A percentile compares a stretch with the other conserved stretches of the same genome.
Evolutionary conservation across 1,284 basidiomycete species (phyloP).

Genomic region (Rhodotorula glutinis): DNA sequence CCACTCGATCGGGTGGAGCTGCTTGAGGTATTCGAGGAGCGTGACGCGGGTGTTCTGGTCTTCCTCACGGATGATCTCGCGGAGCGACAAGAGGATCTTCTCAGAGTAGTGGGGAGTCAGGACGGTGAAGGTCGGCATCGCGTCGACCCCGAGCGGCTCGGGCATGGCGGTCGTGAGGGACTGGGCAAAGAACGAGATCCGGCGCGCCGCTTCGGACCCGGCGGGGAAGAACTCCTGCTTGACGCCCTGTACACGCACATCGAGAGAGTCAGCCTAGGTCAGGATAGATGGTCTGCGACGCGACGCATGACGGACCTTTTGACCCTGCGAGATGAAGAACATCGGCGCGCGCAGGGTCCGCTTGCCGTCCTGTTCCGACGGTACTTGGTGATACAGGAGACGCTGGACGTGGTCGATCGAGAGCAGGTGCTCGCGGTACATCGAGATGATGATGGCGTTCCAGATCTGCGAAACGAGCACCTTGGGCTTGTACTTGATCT

Average conservation of each 20-base stretch:
- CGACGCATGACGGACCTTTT: constrained; percentile 53
- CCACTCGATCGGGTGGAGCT: constrained; percentile 97
- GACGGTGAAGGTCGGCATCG: constrained; percentile 96
- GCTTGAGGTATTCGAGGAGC: constrained; percentile 93
- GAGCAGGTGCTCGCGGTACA: constrained; percentile 95
- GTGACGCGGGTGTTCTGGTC: constrained; percentile 93
- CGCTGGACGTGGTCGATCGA: constrained; percentile 95
- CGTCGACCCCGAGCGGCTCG: constrained; percentile 83
- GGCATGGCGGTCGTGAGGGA: constrained; percentile 86
- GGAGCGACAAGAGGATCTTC: constrained; percentile 87
- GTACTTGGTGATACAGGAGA: constrained; percentile 89
- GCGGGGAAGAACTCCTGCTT: constrained; percentile 90
- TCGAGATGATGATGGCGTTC: constrained; percentile 98
- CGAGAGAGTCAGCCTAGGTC: not conserved
- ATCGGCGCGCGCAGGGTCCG: constrained; percentile 84
- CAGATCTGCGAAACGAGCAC: constrained; percentile 95
- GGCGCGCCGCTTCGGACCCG: constrained; percentile 86
- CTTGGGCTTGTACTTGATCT: constrained; percentile 96
- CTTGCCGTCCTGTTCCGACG: constrained; percentile 73
- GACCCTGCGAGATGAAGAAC: constrained; percentile 89
- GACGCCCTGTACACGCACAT: constrained; percentile 50
- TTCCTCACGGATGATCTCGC: constrained; percentile 95
- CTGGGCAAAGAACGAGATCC: constrained; percentile 95
- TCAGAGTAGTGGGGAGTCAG: constrained; percentile 94
- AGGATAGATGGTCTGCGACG: not conserved